Evolutionary conservation across 2,329 filamentous ascomycete species (phyloP), one percentile per base, ranked within the genome.

Genomic region (Colletotrichum chlorophyti): DNA sequence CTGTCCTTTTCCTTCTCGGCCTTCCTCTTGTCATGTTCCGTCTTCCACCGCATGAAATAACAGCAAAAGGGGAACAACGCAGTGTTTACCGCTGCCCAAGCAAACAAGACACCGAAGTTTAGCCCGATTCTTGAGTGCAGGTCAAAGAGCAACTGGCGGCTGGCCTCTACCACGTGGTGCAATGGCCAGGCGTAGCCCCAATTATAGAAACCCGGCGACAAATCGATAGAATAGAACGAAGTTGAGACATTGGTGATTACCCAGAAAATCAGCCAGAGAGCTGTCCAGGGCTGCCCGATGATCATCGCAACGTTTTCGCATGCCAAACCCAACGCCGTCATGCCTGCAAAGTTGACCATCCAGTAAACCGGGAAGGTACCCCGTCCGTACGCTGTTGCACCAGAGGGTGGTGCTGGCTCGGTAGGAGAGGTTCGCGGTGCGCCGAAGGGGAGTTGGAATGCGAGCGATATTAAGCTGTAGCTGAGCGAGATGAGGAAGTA

Each of bases 291-390:
- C 64, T 82, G 75, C 0, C 83, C 85, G 5, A 89, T 73, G 2
- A 88, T 65, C 82, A 87, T 88, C 0, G 83, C 83, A 24, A 86
- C 80, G 64, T 89, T 89, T 71, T 89, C 86, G 65, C 83, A 87
- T 0, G 86, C 83, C 3, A 89, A 70, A 0, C 85, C 86, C 1
- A 89, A 66, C 0, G 85, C 85, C 8, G 78, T 74, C 86, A 89
- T 89, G 8, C 85, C 86, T 1, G 82, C 74, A 68, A 80, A 87
- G 53, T 87, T 87, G 12, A 87, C 65, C 79, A 85, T 83, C 83
- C 83, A 87, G 65, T 87, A 89, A 0, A 88, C 83, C 0, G 80
- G 68, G 57, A 89, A 89, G 0, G 82, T 85, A 9, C 76, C 85
- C 12, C 76, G 74, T 0, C 83, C 82, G 63, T 86, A 88, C 0